Conservation (phyloP, 2,329 filamentous ascomycete genomes). For the Domatiomyces catenatus region DNA sequence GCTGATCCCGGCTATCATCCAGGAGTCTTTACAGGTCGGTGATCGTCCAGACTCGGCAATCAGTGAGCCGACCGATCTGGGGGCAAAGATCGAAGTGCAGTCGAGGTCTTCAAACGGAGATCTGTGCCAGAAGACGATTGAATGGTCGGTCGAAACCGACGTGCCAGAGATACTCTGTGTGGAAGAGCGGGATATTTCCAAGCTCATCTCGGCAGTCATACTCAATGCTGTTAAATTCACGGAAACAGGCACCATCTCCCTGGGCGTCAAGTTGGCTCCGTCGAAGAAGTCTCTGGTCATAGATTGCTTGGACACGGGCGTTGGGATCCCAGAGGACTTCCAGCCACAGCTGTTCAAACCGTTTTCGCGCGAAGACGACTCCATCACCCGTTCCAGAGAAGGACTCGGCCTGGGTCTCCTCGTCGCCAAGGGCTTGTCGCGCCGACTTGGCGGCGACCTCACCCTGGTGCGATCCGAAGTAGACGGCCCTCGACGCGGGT, state of each 20-base stretch:
- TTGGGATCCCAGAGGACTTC: slow-evolving; percentile 52
- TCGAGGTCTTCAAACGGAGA: slow-evolving; percentile 31
- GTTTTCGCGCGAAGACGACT: slow-evolving; percentile 54
- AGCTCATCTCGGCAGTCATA: slow-evolving; percentile 48
- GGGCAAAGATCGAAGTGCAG: slow-evolving; percentile 32
- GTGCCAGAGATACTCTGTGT: slow-evolving; percentile 35
- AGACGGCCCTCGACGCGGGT: slow-evolving; percentile 43
- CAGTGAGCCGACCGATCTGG: slow-evolving; percentile 28
- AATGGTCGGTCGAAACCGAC: slow-evolving; percentile 33
- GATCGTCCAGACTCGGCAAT: slow-evolving; percentile 34
- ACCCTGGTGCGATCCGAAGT: slow-evolving; percentile 49
- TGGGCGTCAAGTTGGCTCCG: slow-evolving; percentile 38
- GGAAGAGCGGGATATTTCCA: slow-evolving; percentile 48
- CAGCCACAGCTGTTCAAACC: slow-evolving; percentile 53
- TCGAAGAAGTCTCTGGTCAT: slow-evolving; percentile 43
- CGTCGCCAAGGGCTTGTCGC: slow-evolving; percentile 56
- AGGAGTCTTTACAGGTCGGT: slow-evolving; percentile 33
- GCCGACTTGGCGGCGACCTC: slow-evolving; percentile 54
- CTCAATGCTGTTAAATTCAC: slow-evolving; percentile 59
- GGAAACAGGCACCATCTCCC: slow-evolving; percentile 44
- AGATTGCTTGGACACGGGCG: slow-evolving; percentile 49
- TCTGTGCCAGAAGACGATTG: slow-evolving; percentile 28
- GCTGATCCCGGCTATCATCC: slow-evolving; percentile 31
- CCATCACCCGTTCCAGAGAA: slow-evolving; percentile 51
- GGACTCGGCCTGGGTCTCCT: slow-evolving; percentile 53